Base-by-base conservation (phyloP, 495 filamentous ascomycete genomes). In the Neurospora sp. region DNA sequence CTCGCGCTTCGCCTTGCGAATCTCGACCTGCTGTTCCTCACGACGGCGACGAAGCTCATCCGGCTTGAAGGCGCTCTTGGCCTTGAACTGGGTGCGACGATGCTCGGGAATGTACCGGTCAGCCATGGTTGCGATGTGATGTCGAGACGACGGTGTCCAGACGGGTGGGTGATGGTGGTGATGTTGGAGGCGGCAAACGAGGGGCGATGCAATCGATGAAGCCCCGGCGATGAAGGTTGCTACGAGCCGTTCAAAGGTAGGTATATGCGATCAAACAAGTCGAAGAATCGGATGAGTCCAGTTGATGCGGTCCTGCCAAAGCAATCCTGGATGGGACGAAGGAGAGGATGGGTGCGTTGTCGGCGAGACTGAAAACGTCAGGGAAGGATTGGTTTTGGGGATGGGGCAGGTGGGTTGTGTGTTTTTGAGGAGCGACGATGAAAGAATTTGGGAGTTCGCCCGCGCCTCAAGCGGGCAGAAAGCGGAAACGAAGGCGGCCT, bases 31-130 rank as follows among this genome's bases (percentile, higher is more conserved):
- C 83, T 96, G 93, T 83, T 99, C 96, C 81, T 99, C 96, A 82
- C 96, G 96, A 82, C 96, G 96, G 80, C 96, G 94, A 79, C 96
- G 93, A 70, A 99, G 91, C 86, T 99, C 96, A 83, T 99, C 96
- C 76, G 94, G 94, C 88, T 97, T 96, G 89, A 99, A 99, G 80
- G 93, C 92, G 82, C 91, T 93, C 87, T 96, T 96, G 74, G 96
- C 96, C 90, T 99, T 99, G 89, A 96, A 99, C 85, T 97, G 94
- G 69, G 92, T 97, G 79, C 96, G 96, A 80, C 96, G 94, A 89
- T 99, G 96, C 85, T 98, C 96, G 81, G 96, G 96, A 81, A 99
- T 99, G 86, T 97, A 99, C 69, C 94, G 93, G 80, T 99, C 96
- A 79, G 95, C 90, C 96, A 99, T 99, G 86, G 77, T 91, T 82